Conservation (phyloP, 306 rosid species). For the Ammopiptanthus mongolicus region DNA sequence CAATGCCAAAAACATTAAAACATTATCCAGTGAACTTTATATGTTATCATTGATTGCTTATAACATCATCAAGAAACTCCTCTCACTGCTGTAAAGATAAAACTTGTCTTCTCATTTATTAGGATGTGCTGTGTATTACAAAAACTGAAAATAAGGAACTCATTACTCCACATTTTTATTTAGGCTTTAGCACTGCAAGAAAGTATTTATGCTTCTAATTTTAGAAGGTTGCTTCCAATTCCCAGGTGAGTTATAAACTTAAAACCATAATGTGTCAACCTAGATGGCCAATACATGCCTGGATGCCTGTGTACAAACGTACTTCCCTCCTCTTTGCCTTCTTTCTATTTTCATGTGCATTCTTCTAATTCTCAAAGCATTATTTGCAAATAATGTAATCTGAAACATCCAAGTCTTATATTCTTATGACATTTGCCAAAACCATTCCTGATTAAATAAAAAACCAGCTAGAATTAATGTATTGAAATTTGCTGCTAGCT, state of each 20-base stretch:
- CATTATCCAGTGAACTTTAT: neutral
- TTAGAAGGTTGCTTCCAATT: neutral
- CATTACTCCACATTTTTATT: neutral
- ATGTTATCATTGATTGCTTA: slow-evolving; percentile 5
- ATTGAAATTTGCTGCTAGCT: slow-evolving; percentile 1
- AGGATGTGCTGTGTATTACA: neutral
- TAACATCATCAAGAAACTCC: neutral
- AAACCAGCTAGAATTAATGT: neutral
- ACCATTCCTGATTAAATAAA: neutral
- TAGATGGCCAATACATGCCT: neutral
- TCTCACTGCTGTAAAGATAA: neutral
- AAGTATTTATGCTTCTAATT: slow-evolving; percentile 13
- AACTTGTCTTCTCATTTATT: neutral
- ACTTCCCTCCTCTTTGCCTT: neutral
- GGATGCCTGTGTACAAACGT: neutral
- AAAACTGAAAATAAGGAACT: neutral
- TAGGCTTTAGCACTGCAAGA: neutral
- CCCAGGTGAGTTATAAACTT: neutral
- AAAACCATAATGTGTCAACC: neutral
- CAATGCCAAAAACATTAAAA: neutral
- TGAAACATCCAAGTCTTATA: neutral
- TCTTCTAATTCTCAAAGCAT: neutral
- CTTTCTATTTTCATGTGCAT: neutral
- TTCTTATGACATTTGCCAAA: slow-evolving; percentile 3
- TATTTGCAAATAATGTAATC: neutral